A percentile compares a stretch with the other conserved stretches of the same genome.
Conservation (phyloP, 2,329 filamentous ascomycete genomes). For the Cryphonectria naterciae region DNA sequence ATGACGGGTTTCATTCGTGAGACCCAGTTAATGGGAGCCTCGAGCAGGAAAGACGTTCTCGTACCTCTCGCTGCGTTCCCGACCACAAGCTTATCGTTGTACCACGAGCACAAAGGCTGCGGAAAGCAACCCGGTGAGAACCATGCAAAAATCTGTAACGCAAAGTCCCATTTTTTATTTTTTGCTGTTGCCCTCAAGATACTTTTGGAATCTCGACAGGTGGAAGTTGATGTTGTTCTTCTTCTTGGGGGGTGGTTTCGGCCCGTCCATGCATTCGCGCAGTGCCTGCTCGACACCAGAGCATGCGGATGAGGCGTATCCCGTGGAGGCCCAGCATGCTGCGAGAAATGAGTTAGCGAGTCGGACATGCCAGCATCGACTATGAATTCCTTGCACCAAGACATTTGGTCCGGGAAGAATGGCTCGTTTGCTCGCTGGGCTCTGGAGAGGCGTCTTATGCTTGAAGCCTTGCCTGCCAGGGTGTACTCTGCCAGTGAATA, state of each 20-base stretch:
- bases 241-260: slow-evolving; percentile 51
- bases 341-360: slow-evolving; percentile 25
- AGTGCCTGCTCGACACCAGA: slow-evolving; percentile 63
- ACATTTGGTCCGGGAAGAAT: slow-evolving; percentile 7
- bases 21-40: background rate
- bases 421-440: background rate
- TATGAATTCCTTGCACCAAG: background rate
- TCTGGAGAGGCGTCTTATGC: background rate
- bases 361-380: background rate
- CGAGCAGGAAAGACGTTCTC: background rate
- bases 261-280: slow-evolving; percentile 78
- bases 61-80: background rate
- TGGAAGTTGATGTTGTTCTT: slow-evolving; percentile 93
- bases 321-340: slow-evolving; percentile 86
- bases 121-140: background rate
- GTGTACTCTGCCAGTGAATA: background rate
- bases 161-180: slow-evolving; percentile 9
- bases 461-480: background rate
- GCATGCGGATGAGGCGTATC: slow-evolving; percentile 66
- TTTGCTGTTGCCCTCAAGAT: slow-evolving; percentile 63
- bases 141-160: background rate
- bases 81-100: background rate
- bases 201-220: slow-evolving; percentile 75
- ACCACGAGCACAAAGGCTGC: background rate
- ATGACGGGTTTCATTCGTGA: background rate